phyloP scores from a whole-genome alignment of 1,139 yeast genomes.

The Candida glucosophila region DNA sequence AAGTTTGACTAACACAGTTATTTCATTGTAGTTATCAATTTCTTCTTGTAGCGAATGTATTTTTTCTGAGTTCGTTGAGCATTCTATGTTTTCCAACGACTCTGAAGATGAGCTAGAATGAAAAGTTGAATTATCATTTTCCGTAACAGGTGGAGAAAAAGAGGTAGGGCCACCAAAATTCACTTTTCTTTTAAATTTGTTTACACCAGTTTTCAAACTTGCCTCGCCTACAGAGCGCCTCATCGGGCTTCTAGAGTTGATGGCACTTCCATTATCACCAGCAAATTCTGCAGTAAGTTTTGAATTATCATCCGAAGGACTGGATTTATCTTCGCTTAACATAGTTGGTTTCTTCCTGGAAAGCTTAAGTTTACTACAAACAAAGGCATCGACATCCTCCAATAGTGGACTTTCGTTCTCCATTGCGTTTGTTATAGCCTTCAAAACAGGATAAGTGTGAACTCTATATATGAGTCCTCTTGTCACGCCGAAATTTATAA shows the following conservation, averaged over 20 bases:
- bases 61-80: slow-evolving; percentile 1
- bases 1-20: slow-evolving; percentile 31
- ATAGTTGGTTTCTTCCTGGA: too few species aligned
- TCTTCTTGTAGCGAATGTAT: not conserved
- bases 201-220: slow-evolving; percentile 15
- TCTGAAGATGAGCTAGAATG: slow-evolving; percentile 1
- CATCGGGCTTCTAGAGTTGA: not conserved
- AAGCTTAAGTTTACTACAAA: slow-evolving; percentile 16
- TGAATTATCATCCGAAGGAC: not conserved
- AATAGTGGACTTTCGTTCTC: slow-evolving; percentile 24
- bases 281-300: too few species aligned
- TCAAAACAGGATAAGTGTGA: slow-evolving; percentile 61
- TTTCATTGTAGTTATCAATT: slow-evolving; percentile 11
- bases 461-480: slow-evolving; percentile 78
- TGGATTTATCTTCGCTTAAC: not conserved
- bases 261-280: too few species aligned
- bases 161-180: slow-evolving; percentile 23
- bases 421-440: slow-evolving; percentile 25
- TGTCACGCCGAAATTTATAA: slow-evolving; percentile 78
- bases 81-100: not conserved
- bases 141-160: too few species aligned
- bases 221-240: slow-evolving; percentile 1
- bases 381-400: slow-evolving; percentile 21
- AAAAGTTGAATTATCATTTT: too few species aligned
- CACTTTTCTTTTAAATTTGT: slow-evolving; percentile 19